Evolutionary conservation across 306 rosid genomes (phyloP), one percentile per base, ranked within the genome.

Genomic region (Fragaria vesca): DNA sequence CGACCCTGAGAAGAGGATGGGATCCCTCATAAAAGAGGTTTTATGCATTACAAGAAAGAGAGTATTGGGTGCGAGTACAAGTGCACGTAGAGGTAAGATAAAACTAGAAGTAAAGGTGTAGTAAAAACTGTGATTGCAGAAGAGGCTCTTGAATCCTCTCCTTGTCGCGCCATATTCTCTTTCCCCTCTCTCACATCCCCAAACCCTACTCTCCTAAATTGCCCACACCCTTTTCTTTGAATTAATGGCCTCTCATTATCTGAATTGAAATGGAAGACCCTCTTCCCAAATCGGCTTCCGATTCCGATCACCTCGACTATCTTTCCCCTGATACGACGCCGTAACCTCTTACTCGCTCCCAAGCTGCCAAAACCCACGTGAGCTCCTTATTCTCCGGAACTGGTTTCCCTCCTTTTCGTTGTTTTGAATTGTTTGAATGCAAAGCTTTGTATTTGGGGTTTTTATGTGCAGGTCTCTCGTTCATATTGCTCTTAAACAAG

Each of bases 281-380:
- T 5, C 15, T 66, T 65, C 66, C 40, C 21, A 42, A 66, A 32
- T 79, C 84, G 89, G 72, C 73, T 77, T 12, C 38, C 16, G 28
- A 45, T 15, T 70, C 85, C 6, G 81, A 78, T 34, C 78, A 86
- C 75, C 83, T 79, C 12, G 90, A 90, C 2, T 76, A 78, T 83
- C 55, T 81, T 81, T 83, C 88, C 92, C 2, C 77, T 83, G 78
- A 60, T 79, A 45, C 84, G 69, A 52, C 88, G 89, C 51, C 83
- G 73, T 12, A 66, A 60, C 20, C 17, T 78, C 55, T 40, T 85
- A 20, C 54, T 65, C n/a, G 40, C 48, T n/a, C 43, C 16, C 12
- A 67, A 61, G 20, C 72, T 36, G 40, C 16, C 13, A 32, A 66
- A 43, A 70, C 28, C 72, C 15, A 18, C 16, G 71, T 63, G 67